Base-by-base conservation (phyloP, 225 moss, liverwort and hornwort genomes). In the Asterella californica region DNA sequence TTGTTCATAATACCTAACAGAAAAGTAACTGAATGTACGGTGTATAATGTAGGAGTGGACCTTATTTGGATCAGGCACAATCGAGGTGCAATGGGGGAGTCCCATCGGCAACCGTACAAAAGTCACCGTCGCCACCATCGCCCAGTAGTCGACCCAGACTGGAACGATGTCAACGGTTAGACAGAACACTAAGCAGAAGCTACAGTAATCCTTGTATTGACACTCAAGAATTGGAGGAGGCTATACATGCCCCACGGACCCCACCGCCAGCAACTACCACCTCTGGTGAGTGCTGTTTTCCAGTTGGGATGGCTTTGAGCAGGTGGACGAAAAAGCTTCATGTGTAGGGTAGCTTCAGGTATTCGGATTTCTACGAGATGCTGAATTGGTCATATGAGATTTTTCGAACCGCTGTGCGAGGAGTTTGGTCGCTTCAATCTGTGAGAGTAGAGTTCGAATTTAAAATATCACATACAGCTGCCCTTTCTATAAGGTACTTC, bases 111-210 rank as follows among this genome's bases (percentile, higher is more conserved):
- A 45, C 61, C n/a, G 37, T 76, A 62, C 60, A 76, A 42, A 62
- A 42, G 24, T 34, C 48, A 37, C 22, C 75, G 22, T 71, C 48
- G 10, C 52, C 74, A 27, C 74, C 50, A 15, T 76, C 76, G 27
- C 76, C 60, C 27, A 62, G 78, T 50, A 27, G 21, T 50, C 55
- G 63, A 81, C 79, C 82, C 22, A 70, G n/a, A 1, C 77, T 86
- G 29, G 80, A 73, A 32, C 77, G 86, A 33, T 73, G 83, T 50
- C 83, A 32, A 18, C 78, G 83, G 19, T 67, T 86, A 65, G 72
- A 81, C 68, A 80, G 75, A 78, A 74, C 86, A 24, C 24, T 86
- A 33, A 83, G 83, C 50, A 68, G 74, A 45, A 80, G 77, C 37
- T 63, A 25, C 74, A 82, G 83, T 74, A 78, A 83, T 70, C 50